A percentile compares a stretch with the other conserved stretches of the same genome.
These are phyloP conservation scores for Geoglossum cookeanum DNA, from an alignment of 2,329 filamentous ascomycete species.

Conservation along the genomic window DNA sequence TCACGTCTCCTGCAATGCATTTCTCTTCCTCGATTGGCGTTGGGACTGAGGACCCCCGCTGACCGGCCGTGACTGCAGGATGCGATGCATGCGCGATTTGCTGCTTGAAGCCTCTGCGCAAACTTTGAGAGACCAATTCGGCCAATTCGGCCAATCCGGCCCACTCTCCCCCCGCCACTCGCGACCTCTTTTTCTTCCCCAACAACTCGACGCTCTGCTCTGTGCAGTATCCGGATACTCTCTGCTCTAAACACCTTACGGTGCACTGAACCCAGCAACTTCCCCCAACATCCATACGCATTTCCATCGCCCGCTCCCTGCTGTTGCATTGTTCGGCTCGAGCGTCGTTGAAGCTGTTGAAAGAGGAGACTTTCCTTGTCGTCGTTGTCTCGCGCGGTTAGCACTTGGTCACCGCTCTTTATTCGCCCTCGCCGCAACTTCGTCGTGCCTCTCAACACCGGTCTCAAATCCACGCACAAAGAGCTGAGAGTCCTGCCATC, in stretches of 20 bases:
- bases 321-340: no score
- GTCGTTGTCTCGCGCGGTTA: not conserved
- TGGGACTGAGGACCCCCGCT: not conserved
- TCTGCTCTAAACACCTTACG: no score
- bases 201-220: no score
- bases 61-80: not conserved
- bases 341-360: no score
- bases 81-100: not conserved
- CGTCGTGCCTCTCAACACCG: not conserved
- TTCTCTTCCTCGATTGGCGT: no score
- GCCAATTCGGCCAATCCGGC: not conserved
- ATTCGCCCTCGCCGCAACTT: not conserved
- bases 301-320: no score
- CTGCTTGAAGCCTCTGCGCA: not conserved
- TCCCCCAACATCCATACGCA: no score
- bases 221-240: no score
- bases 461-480: constrained; percentile 10
- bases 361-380: no score
- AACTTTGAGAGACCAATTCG: not conserved
- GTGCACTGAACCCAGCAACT: no score
- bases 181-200: not conserved
- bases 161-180: not conserved
- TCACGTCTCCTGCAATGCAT: no score
- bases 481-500: constrained; percentile 3
- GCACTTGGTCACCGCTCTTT: not conserved